phyloP scores from a whole-genome alignment of 2,329 filamentous ascomycete species.

The Trichocomaceae sp. region DNA sequence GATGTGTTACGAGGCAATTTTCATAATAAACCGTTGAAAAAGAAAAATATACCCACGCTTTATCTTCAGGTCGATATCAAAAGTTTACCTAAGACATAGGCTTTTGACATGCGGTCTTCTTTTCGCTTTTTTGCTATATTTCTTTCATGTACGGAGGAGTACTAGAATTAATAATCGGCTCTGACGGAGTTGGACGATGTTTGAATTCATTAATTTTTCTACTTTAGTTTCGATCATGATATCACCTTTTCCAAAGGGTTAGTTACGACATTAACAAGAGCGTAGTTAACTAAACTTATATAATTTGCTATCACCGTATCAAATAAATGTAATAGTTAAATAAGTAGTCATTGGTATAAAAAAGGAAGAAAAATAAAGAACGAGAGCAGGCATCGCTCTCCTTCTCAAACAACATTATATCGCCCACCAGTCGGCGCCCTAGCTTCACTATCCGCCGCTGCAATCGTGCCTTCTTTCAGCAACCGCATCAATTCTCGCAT shows the following conservation, averaged over 20 bases:
- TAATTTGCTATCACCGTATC: neutral
- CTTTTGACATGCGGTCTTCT: neutral
- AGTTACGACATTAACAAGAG: neutral
- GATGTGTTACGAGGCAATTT: neutral
- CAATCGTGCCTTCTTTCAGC: slow-evolving; percentile 82
- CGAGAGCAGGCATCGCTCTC: neutral
- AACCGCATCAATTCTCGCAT: slow-evolving; percentile 84
- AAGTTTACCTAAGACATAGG: neutral
- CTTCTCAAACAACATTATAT: slow-evolving; percentile 69
- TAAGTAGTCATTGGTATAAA: neutral
- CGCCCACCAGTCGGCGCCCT: slow-evolving; percentile 71
- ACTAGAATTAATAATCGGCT: neutral
- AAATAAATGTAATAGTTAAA: neutral
- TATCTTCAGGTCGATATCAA: neutral
- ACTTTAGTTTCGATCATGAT: neutral
- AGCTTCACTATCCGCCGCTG: slow-evolving; percentile 78
- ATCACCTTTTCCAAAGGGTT: no score
- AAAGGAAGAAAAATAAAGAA: neutral
- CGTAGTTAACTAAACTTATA: neutral
- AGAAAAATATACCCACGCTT: neutral
- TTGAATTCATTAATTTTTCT: neutral
- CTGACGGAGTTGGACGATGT: neutral
- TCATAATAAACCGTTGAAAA: neutral
- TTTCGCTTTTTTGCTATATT: neutral
- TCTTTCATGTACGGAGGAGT: neutral